A percentile compares a stretch with the other conserved stretches of the same genome.
These are phyloP conservation scores for Elsinoe batatas DNA, from an alignment of 2,329 filamentous ascomycete species.

Conservation along the genomic window DNA sequence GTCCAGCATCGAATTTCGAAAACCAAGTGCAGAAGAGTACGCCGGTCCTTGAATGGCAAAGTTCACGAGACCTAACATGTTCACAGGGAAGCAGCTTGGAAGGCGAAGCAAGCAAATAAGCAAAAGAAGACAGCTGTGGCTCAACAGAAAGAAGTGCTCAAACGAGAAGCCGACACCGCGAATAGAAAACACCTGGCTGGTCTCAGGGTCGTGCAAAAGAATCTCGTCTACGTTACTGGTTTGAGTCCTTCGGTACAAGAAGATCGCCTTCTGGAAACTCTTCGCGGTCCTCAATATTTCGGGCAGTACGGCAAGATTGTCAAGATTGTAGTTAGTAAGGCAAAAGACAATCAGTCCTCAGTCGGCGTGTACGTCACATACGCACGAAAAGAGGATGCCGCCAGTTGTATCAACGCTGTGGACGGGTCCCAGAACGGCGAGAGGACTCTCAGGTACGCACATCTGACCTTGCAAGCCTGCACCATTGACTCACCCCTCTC, in stretches of 20 bases:
- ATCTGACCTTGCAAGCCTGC: background rate
- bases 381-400: slow-evolving; percentile 80
- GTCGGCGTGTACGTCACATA: slow-evolving; percentile 99
- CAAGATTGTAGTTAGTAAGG: slow-evolving; percentile 97
- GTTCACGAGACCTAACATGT: background rate
- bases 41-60: slow-evolving; percentile 28
- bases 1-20: slow-evolving; percentile 93
- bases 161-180: slow-evolving; percentile 88
- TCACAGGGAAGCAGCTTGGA: slow-evolving; percentile 40
- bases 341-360: slow-evolving; percentile 76
- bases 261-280: slow-evolving; percentile 80
- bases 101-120: slow-evolving; percentile 65
- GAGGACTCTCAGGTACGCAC: slow-evolving; percentile 63
- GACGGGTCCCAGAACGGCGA: slow-evolving; percentile 90
- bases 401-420: slow-evolving; percentile 79
- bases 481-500: background rate
- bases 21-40: slow-evolving; percentile 90
- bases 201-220: slow-evolving; percentile 94
- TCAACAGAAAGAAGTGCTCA: slow-evolving; percentile 89
- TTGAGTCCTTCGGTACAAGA: slow-evolving; percentile 85
- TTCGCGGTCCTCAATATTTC: slow-evolving; percentile 88
- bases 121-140: slow-evolving; percentile 86
- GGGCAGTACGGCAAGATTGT: slow-evolving; percentile 97
- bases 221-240: slow-evolving; percentile 94
- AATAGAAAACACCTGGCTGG: slow-evolving; percentile 94